These are phyloP conservation scores for Polychaeton citri DNA, from an alignment of 2,329 filamentous ascomycete genomes.

Conservation along the genomic window DNA sequence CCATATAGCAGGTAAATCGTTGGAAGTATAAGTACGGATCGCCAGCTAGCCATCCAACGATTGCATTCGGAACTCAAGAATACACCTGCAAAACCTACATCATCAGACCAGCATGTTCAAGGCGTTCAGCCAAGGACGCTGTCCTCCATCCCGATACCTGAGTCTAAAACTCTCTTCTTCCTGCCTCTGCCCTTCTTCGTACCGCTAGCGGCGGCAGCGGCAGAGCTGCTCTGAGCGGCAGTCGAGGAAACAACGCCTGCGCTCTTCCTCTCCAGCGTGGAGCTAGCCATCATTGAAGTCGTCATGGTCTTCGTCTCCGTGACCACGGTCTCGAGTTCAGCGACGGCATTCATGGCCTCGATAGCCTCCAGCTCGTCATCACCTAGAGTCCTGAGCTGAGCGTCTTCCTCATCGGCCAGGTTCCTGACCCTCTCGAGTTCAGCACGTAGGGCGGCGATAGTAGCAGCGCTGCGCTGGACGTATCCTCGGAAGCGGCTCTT, in stretches of 20 bases:
- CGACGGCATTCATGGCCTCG: conserved; percentile 8
- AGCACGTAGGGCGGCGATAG: conserved; percentile 19
- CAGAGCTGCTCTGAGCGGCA: not conserved
- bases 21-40: no score
- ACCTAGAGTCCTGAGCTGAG: conserved; percentile 6
- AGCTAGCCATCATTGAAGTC: conserved; percentile 1
- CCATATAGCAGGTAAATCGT: no score
- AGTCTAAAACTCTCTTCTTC: conserved; percentile 14
- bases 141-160: conserved; percentile 13
- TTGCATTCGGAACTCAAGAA: no score
- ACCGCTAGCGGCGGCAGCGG: not conserved
- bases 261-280: conserved; percentile 1
- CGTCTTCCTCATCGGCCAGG: conserved; percentile 11
- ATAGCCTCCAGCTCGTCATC: conserved; percentile 13
- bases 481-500: conserved; percentile 19
- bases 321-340: not conserved
- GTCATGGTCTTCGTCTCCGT: conserved; percentile 7
- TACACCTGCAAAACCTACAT: no score
- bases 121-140: no score
- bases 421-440: conserved; percentile 22
- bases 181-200: conserved; percentile 3
- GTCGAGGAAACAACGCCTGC: not conserved
- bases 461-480: conserved; percentile 20
- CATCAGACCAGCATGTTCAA: no score
- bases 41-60: no score